A percentile compares a stretch with the other conserved stretches of the same genome.
Conservation (phyloP, 129 eudicot species). For the Tagetes erecta region DNA sequence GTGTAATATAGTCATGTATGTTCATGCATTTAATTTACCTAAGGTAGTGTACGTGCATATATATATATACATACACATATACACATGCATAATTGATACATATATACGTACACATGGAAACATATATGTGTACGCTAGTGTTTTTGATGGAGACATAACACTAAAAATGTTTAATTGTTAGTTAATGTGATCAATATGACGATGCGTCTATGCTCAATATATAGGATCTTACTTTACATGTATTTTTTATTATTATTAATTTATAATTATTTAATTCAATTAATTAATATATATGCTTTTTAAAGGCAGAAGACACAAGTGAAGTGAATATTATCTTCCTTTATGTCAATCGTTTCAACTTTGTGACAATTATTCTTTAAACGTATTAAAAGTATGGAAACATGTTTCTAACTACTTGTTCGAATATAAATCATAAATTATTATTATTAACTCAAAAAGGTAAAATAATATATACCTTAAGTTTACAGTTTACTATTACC, state of each 20-base stretch:
- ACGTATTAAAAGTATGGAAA: not conserved
- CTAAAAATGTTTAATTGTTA: not conserved
- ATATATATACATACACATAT: too few species aligned
- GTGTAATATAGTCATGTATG: too few species aligned
- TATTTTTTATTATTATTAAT: not conserved
- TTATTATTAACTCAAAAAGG: too few species aligned
- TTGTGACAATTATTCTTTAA: not conserved
- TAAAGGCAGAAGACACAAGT: not conserved
- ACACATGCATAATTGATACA: not conserved
- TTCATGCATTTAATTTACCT: too few species aligned
- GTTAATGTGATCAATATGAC: not conserved
- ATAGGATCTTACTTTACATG: not conserved
- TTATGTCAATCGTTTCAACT: slow-evolving; percentile 7
- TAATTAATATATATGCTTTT: not conserved
- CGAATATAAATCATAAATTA: too few species aligned
- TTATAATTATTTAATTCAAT: not conserved
- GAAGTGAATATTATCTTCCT: slow-evolving; percentile 1
- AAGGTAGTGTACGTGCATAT: too few species aligned
- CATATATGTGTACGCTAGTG: not conserved
- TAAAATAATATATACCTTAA: too few species aligned
- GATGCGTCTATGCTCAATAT: not conserved
- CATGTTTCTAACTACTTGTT: not conserved
- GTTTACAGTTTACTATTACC: too few species aligned
- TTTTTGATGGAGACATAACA: not conserved
- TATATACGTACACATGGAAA: not conserved